Conservation (phyloP, 768 basidiomycete species). For the Suillus subalutaceus region DNA sequence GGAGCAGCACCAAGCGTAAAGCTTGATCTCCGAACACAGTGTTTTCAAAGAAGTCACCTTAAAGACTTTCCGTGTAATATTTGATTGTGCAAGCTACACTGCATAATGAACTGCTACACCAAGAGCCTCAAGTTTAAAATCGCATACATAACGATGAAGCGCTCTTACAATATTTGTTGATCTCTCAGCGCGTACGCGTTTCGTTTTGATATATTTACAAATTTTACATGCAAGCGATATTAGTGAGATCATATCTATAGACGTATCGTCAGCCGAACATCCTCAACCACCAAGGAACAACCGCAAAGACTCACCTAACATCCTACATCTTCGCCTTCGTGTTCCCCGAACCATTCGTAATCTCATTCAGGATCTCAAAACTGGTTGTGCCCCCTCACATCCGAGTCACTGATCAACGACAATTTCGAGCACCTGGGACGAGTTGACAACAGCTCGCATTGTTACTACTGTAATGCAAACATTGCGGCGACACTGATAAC, state of each 20-base stretch:
- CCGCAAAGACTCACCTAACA: background rate
- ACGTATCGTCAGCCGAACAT: background rate
- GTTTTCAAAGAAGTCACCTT: background rate
- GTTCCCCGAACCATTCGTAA: background rate
- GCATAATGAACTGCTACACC: background rate
- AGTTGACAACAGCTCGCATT: too few relatives aligned
- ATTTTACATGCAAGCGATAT: background rate
- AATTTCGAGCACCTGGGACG: too few relatives aligned
- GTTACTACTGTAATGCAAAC: too few relatives aligned
- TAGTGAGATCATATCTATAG: background rate
- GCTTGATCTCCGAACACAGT: background rate
- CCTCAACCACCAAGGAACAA: background rate
- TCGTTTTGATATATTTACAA: background rate
- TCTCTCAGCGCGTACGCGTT: background rate
- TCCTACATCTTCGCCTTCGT: slow-evolving; percentile 2
- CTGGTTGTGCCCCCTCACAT: too few relatives aligned
- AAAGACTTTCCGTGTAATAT: background rate
- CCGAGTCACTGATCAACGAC: too few relatives aligned
- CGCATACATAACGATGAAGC: background rate
- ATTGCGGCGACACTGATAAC: too few relatives aligned
- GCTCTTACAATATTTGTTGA: too few relatives aligned
- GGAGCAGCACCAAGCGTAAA: too few relatives aligned
- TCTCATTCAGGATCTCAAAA: slow-evolving; percentile 21
- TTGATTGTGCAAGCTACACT: background rate
- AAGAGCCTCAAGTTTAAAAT: background rate